These are phyloP conservation scores for Trichoderma sp. DNA, from an alignment of 2,329 filamentous ascomycete species.

Conservation along the genomic window DNA sequence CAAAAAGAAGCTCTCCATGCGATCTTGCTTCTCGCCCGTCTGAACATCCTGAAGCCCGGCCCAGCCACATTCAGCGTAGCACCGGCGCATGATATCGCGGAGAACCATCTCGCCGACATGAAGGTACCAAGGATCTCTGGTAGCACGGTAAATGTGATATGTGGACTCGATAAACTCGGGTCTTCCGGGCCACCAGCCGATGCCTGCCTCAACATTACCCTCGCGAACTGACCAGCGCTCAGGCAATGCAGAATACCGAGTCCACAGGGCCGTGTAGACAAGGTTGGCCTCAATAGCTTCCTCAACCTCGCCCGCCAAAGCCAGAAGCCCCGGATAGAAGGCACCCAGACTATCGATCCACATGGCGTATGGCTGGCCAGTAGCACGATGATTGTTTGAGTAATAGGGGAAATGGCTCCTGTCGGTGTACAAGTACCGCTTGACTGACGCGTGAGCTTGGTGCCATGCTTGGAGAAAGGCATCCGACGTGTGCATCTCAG, in stretches of 20 bases:
- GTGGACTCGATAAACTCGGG: constrained; percentile 97
- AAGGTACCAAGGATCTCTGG: constrained; percentile 92
- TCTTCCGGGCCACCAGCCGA: constrained; percentile 92
- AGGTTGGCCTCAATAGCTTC: constrained; percentile 89
- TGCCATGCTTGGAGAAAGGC: constrained; percentile 82
- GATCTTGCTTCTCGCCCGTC: constrained; percentile 81
- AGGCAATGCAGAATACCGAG: constrained; percentile 86
- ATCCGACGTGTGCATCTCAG: constrained; percentile 68
- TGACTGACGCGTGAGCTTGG: constrained; percentile 80
- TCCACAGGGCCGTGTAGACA: constrained; percentile 91
- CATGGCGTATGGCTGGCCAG: constrained; percentile 81
- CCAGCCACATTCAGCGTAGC: constrained; percentile 91
- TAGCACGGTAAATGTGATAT: constrained; percentile 92
- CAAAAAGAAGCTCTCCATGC: constrained; percentile 98
- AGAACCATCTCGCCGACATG: constrained; percentile 95
- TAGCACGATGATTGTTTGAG: constrained; percentile 82
- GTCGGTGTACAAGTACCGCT: constrained; percentile 83
- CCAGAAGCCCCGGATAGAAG: constrained; percentile 87
- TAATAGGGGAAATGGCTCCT: constrained; percentile 82
- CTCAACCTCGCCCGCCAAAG: constrained; percentile 82
- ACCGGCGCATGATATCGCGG: constrained; percentile 80
- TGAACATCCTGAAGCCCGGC: constrained; percentile 81
- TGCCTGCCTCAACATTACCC: constrained; percentile 77
- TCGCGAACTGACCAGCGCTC: constrained; percentile 90
- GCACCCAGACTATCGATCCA: constrained; percentile 97